Conservation (phyloP, 441 rosid genomes). For the Adansonia madagascariensis region DNA sequence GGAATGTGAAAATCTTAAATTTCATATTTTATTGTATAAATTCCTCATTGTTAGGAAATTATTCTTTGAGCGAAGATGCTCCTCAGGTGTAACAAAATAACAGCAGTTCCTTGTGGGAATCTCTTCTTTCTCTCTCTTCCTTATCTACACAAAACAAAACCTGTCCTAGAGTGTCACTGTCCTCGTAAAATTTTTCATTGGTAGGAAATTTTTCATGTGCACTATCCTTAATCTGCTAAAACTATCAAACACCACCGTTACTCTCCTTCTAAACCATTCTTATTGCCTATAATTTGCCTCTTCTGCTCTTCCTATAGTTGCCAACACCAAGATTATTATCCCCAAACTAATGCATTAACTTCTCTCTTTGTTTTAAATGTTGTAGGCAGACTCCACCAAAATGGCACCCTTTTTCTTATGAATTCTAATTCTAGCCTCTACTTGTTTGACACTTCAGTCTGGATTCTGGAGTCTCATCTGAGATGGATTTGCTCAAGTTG, state of each 20-base stretch:
- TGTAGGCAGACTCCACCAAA: slow-evolving; percentile 24
- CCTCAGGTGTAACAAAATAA: no score
- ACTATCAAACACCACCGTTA: slow-evolving; percentile 30
- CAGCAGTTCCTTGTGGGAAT: slow-evolving; percentile 11
- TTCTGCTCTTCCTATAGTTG: slow-evolving; percentile 19
- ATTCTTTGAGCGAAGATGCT: background rate
- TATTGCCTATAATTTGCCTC: background rate
- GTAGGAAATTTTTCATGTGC: slow-evolving; percentile 37
- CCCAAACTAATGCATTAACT: slow-evolving; percentile 21
- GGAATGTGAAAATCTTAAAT: no score
- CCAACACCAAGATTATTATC: background rate
- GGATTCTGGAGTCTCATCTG: slow-evolving; percentile 21
- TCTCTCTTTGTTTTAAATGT: background rate
- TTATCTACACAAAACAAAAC: slow-evolving; percentile 33
- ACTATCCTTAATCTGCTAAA: slow-evolving; percentile 32
- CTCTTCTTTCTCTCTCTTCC: slow-evolving; percentile 36
- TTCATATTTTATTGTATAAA: no score
- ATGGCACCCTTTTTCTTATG: slow-evolving; percentile 27
- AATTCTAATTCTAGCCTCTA: slow-evolving; percentile 19
- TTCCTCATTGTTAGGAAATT: background rate
- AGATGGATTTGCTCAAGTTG: slow-evolving; percentile 52
- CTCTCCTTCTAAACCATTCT: slow-evolving; percentile 23
- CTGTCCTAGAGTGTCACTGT: slow-evolving; percentile 39
- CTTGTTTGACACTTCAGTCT: slow-evolving; percentile 23
- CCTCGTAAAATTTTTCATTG: no score